These are phyloP conservation scores for Phytomonas sp. DNA, from an alignment of 208 protist species.

Conservation along the genomic window DNA sequence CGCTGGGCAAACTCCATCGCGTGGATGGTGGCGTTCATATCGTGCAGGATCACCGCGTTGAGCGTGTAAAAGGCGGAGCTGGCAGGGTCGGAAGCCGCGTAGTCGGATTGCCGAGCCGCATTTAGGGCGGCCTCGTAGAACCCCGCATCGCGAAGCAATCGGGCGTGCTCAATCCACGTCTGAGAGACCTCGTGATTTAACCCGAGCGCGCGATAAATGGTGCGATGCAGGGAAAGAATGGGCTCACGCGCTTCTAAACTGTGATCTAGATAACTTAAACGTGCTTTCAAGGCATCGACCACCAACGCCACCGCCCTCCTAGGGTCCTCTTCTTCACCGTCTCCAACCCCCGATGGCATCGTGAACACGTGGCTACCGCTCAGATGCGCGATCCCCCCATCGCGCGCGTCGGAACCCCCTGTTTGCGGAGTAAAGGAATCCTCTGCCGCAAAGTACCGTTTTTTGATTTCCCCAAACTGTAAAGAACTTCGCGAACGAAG, in stretches of 20 bases:
- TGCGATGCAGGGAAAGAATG: conserved; percentile 72
- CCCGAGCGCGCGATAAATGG: conserved; percentile 56
- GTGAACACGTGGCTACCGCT: too few relatives aligned
- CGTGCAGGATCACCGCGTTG: conserved; percentile 80
- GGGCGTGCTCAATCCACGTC: conserved; percentile 77
- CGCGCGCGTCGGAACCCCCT: too few relatives aligned
- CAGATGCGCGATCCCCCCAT: too few relatives aligned
- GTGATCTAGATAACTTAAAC: conserved; percentile 35
- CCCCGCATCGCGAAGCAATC: conserved; percentile 65
- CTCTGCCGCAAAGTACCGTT: not conserved
- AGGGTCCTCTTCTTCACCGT: too few relatives aligned
- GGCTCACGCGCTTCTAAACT: conserved; percentile 71
- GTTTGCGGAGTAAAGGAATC: not conserved
- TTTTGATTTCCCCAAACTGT: not conserved
- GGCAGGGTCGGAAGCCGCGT: conserved; percentile 18
- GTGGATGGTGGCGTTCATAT: conserved; percentile 57
- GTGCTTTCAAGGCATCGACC: conserved; percentile 19
- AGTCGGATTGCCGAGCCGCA: conserved; percentile 55
- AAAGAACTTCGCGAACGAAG: conserved; percentile 10
- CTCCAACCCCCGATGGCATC: too few relatives aligned
- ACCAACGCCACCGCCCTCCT: too few relatives aligned
- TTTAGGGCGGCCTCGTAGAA: conserved; percentile 68
- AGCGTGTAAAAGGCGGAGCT: conserved; percentile 54
- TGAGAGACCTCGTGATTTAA: conserved; percentile 45
- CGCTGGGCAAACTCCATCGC: conserved; percentile 77